These are phyloP conservation scores for Beta macrorhiza DNA, from an alignment of 179 eudicot species.

Conservation along the genomic window DNA sequence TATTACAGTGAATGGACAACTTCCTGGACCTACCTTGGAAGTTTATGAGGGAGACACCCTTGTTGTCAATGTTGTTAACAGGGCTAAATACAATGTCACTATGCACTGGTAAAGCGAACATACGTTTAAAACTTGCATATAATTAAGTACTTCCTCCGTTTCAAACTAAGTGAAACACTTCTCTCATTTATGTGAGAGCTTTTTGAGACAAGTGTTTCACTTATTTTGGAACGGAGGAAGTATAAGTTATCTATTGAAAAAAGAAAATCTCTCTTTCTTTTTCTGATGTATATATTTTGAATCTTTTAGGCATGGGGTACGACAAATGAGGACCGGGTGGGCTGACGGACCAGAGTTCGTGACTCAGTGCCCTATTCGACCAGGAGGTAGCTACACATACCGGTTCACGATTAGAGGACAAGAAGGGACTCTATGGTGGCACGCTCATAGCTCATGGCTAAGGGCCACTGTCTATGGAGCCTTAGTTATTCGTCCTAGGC, in stretches of 20 bases:
- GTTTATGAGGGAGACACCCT: slow-evolving; percentile 72
- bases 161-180: too few relatives aligned
- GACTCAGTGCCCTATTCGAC: slow-evolving; percentile 88
- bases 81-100: slow-evolving; percentile 75
- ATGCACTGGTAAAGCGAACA: slow-evolving; percentile 65
- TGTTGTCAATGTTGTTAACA: slow-evolving; percentile 62
- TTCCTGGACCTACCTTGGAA: slow-evolving; percentile 76
- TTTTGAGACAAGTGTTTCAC: too few relatives aligned
- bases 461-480: slow-evolving; percentile 90
- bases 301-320: slow-evolving; percentile 65
- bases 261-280: background rate
- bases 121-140: background rate
- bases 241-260: background rate
- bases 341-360: slow-evolving; percentile 90
- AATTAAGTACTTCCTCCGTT: too few relatives aligned
- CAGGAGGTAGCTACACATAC: slow-evolving; percentile 77
- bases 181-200: too few relatives aligned
- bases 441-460: slow-evolving; percentile 92
- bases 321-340: slow-evolving; percentile 84
- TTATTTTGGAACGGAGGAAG: too few relatives aligned
- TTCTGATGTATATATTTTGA: background rate
- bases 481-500: slow-evolving; percentile 61
- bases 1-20: slow-evolving; percentile 82
- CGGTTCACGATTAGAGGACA: slow-evolving; percentile 62
- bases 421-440: slow-evolving; percentile 97